A percentile compares a stretch with the other conserved stretches of the same genome.
Evolutionary conservation across 1,139 yeast genomes (phyloP).

Genomic region (Blastobotrys ciferrii): DNA sequence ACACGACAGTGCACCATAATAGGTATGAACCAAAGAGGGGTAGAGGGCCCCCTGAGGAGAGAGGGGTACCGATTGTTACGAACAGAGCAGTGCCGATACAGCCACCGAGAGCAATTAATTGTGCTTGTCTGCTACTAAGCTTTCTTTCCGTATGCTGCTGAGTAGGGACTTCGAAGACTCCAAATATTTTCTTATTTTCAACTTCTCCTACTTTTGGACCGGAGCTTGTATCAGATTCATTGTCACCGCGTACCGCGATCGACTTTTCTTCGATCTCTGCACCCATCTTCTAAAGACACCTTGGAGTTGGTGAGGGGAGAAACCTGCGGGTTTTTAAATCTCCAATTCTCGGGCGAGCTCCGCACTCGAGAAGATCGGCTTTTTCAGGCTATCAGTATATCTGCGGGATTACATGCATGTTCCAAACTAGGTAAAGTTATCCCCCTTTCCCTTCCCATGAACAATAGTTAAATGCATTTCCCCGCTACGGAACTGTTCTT

Average conservation of each 20-base stretch:
- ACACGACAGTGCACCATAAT: slow-evolving; percentile 39
- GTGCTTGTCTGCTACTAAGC: slow-evolving; percentile 46
- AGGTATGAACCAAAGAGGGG: slow-evolving; percentile 64
- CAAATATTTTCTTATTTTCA: background rate
- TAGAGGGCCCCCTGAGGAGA: slow-evolving; percentile 74
- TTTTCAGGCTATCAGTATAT: background rate
- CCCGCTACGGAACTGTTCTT: background rate
- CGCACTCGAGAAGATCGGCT: background rate
- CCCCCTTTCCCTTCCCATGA: background rate
- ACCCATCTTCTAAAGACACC: background rate
- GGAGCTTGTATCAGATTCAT: background rate
- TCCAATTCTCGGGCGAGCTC: too few species aligned
- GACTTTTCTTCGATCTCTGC: slow-evolving; percentile 2
- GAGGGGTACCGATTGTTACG: slow-evolving; percentile 71
- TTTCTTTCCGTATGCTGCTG: slow-evolving; percentile 15
- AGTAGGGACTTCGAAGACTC: slow-evolving; percentile 3
- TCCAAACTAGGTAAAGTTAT: background rate
- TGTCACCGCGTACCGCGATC: background rate
- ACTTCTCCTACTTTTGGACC: background rate
- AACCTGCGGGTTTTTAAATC: too few species aligned
- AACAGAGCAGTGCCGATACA: slow-evolving; percentile 79
- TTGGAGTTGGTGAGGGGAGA: background rate
- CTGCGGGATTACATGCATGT: background rate
- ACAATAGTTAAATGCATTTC: background rate
- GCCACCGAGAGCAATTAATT: slow-evolving; percentile 79